Evolutionary conservation across 371 early-diverging fungal genomes (phyloP).

Genomic region (Entomophthora muscae): DNA sequence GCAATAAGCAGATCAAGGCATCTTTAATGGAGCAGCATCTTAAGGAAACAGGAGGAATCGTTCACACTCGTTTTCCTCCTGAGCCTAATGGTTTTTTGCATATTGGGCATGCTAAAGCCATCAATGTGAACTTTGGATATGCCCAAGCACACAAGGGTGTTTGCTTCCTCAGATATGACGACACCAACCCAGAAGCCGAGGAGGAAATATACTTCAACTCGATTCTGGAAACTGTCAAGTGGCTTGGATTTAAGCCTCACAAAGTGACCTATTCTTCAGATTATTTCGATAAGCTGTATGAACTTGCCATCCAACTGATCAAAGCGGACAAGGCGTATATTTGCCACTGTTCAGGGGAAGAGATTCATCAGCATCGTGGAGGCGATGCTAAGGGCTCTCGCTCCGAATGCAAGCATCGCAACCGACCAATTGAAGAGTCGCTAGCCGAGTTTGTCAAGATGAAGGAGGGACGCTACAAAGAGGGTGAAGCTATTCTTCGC

Average conservation of each 20-base stretch:
- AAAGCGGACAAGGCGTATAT: slow-evolving; percentile 91
- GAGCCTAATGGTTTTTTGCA: slow-evolving; percentile 98
- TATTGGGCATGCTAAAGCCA: slow-evolving; percentile 99
- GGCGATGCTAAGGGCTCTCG: slow-evolving; percentile 78
- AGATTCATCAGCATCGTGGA: slow-evolving; percentile 84
- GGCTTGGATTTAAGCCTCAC: slow-evolving; percentile 97
- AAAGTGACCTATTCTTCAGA: slow-evolving; percentile 94
- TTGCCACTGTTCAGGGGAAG: slow-evolving; percentile 91
- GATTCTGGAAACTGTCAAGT: slow-evolving; percentile 89
- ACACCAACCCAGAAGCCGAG: slow-evolving; percentile 98
- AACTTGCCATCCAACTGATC: slow-evolving; percentile 81
- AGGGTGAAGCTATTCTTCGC: slow-evolving; percentile 85
- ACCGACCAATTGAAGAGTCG: slow-evolving; percentile 86
- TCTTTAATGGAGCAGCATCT: slow-evolving; percentile 86
- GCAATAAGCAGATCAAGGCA: slow-evolving; percentile 91
- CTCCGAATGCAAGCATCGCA: slow-evolving; percentile 79
- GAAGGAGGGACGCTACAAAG: slow-evolving; percentile 91
- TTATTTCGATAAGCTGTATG: slow-evolving; percentile 89
- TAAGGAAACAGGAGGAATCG: slow-evolving; percentile 83
- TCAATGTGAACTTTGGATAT: slow-evolving; percentile 98
- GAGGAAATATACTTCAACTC: slow-evolving; percentile 89
- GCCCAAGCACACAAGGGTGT: slow-evolving; percentile 84
- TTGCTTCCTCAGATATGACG: slow-evolving; percentile 95
- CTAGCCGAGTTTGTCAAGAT: slow-evolving; percentile 90
- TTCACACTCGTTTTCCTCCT: slow-evolving; percentile 98